phyloP scores from a whole-genome alignment of 2,329 filamentous ascomycete genomes.

The Colletotrichum kahawae region DNA sequence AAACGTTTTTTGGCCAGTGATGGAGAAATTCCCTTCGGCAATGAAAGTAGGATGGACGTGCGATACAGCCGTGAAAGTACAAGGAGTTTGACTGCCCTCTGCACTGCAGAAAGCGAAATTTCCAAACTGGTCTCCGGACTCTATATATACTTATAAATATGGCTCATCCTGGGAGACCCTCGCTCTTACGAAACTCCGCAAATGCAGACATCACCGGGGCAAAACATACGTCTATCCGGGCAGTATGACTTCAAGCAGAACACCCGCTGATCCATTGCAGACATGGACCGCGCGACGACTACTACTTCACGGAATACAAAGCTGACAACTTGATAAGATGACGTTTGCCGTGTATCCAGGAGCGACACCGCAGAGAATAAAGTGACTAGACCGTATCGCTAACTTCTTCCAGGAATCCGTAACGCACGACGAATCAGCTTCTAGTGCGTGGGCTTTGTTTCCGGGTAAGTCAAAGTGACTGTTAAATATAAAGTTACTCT shows the following conservation, averaged over 20 bases:
- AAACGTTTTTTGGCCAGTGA: no score
- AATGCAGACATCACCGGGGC: neutral
- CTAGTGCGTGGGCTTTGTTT: neutral
- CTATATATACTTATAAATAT: neutral
- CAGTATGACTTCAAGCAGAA: neutral
- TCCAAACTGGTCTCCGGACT: no score
- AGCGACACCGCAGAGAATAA: neutral
- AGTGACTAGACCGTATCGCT: neutral
- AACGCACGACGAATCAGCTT: neutral
- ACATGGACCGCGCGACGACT: neutral
- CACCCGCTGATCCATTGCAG: neutral
- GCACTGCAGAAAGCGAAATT: no score
- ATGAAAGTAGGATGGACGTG: no score
- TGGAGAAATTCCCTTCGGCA: no score
- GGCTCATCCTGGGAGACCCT: neutral
- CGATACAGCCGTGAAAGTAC: no score
- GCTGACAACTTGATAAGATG: neutral
- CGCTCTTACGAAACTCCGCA: neutral
- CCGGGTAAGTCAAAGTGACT: neutral
- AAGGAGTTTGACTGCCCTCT: no score
- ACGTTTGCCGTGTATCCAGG: neutral
- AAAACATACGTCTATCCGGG: neutral
- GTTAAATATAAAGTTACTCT: neutral
- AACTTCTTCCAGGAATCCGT: neutral
- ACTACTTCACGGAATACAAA: neutral